Base-by-base conservation (phyloP, 768 basidiomycete genomes). In the Sporobolomyces pararoseus region DNA sequence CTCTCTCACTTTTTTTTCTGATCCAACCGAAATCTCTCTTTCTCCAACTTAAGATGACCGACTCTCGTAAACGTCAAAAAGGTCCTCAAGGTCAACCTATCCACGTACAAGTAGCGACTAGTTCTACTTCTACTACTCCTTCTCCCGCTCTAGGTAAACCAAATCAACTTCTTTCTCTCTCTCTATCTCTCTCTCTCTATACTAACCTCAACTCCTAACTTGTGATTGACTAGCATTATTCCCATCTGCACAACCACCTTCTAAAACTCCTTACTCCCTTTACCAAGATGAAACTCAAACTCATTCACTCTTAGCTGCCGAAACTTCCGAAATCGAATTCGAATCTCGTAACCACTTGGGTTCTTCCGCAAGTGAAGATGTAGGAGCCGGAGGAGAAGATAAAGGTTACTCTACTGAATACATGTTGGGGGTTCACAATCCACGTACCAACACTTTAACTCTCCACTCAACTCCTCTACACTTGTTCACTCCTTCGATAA, bases 241-340 rank as follows among this genome's bases (percentile, higher is more conserved):
- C 47, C 72, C 75, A 2, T 68, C 75, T 7, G 57, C 66, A 0
- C 59, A 64, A 31, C 75, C 75, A 0, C 68, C 72, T 10, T 4
- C 44, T 4, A 70, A 68, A 52, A 75, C 72, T 1, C 66, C 69
- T 27, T 74, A 65, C 63, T 53, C 72, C n/a, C 59, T 70, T 29
- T 75, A 68, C 63, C 25, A 44, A 6, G 27, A 19, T 13, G 44
- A 47, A 13, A 34, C 46, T 17, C 29, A 34, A 25, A 6, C 39
- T 42, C 17, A 9, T 42, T 42, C 29, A 5, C 75, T 90, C 19
- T 82, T 95, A 29, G 89, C 86, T 0, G 94, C 89, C 7, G 92
- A 95, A 81, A 89, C 89, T n/a, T 83, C 86, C 34, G 82, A 85
- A 25, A 85, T 96, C 54, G 91, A 96, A 77, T 91, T 89, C 80